Percentiles rank a stretch among this genome's conserved stretches.
These are phyloP conservation scores for Bjerkandera adusta DNA, from an alignment of 1,284 basidiomycete species.

Conservation along the genomic window DNA sequence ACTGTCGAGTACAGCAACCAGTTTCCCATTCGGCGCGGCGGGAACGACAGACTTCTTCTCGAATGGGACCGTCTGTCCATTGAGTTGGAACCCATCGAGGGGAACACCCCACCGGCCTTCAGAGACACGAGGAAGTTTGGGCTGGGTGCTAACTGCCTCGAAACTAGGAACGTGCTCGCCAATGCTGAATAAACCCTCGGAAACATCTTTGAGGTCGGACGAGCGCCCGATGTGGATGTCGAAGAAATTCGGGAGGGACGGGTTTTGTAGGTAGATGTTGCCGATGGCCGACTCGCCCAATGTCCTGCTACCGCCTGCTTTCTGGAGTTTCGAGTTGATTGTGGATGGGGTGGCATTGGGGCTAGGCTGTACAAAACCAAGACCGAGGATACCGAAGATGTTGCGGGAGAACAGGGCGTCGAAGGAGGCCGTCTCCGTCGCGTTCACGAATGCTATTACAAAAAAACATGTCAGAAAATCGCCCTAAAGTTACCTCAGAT, in stretches of 20 bases:
- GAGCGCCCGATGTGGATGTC: constrained; percentile 19
- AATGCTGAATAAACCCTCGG: constrained; percentile 29
- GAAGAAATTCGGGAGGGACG: constrained; percentile 32
- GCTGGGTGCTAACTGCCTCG: constrained; percentile 23
- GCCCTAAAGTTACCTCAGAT: neutral
- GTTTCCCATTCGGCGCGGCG: constrained; percentile 48
- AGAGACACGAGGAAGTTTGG: constrained; percentile 33
- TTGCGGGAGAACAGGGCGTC: constrained; percentile 34
- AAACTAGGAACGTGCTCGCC: constrained; percentile 30
- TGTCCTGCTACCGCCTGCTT: constrained; percentile 33
- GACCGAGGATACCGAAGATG: constrained; percentile 62
- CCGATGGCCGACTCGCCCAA: constrained; percentile 15
- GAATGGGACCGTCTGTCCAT: constrained; percentile 12
- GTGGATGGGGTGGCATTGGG: no score
- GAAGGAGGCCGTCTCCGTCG: neutral
- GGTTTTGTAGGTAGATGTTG: constrained; percentile 31
- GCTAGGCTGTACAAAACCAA: constrained; percentile 45
- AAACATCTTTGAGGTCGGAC: constrained; percentile 16
- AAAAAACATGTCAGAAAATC: neutral
- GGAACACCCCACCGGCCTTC: constrained; percentile 29
- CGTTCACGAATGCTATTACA: constrained; percentile 6
- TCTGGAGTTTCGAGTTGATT: constrained; percentile 62
- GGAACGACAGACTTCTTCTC: constrained; percentile 5
- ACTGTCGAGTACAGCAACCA: constrained; percentile 61
- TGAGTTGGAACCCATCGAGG: constrained; percentile 13